Conservation (phyloP, 768 basidiomycete species). For the Lentinus brumalis region DNA sequence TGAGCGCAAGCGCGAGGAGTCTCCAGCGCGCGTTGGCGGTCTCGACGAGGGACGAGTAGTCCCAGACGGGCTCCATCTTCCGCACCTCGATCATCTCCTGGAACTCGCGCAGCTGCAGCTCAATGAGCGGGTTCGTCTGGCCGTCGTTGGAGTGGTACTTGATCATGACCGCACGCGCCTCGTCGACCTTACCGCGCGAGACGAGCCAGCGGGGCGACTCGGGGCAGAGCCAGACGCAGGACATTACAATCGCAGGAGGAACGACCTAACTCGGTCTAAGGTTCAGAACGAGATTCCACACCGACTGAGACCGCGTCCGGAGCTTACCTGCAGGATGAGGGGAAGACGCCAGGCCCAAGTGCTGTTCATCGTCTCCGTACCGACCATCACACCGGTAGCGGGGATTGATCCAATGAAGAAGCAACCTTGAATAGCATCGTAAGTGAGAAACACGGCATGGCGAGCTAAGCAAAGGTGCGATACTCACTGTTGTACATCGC, state of each 20-base stretch:
- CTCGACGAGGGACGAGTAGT: neutral
- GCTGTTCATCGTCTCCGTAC: conserved; percentile 66
- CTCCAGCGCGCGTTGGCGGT: conserved; percentile 1
- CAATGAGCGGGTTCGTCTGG: conserved; percentile 5
- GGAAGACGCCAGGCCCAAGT: conserved; percentile 88
- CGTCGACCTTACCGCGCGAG: conserved; percentile 9
- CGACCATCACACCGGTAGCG: conserved; percentile 35
- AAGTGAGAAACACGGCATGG: neutral
- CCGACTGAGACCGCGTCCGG: neutral
- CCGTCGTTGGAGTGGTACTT: conserved; percentile 10
- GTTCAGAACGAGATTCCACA: neutral
- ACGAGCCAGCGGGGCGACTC: conserved; percentile 20
- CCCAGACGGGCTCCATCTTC: conserved; percentile 4
- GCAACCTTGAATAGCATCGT: neutral
- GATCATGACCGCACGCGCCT: conserved; percentile 12
- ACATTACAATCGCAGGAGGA: neutral
- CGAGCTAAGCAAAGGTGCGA: neutral
- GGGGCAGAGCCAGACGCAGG: conserved; percentile 3
- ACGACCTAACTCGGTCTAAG: neutral
- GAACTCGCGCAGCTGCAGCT: conserved; percentile 15
- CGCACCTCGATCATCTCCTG: conserved; percentile 10
- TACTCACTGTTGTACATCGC: conserved; percentile 4
- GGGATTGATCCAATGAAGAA: conserved; percentile 3
- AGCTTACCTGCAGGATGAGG: conserved; percentile 62
- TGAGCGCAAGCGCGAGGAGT: neutral